Evolutionary conservation across 1,284 basidiomycete genomes (phyloP).

Genomic region (Lentinula novae-zelandiae): DNA sequence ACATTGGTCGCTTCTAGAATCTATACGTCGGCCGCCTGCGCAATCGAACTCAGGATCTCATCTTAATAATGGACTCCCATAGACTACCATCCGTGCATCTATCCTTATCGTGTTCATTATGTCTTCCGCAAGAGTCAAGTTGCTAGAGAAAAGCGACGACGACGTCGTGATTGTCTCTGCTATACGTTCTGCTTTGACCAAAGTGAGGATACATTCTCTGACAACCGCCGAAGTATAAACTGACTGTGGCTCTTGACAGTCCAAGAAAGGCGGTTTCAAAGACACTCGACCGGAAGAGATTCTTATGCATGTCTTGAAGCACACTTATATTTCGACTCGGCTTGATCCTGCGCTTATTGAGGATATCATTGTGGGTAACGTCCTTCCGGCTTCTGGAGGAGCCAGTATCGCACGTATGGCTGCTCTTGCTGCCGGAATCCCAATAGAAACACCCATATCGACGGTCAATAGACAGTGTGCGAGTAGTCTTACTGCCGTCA

Average conservation of each 20-base stretch:
- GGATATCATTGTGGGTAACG: constrained; percentile 91
- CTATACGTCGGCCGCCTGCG: too few relatives aligned
- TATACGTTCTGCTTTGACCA: constrained; percentile 87
- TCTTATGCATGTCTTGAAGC: constrained; percentile 79
- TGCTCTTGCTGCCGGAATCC: constrained; percentile 88
- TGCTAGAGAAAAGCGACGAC: constrained; percentile 49
- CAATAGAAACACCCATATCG: constrained; percentile 75
- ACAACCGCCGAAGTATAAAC: too few relatives aligned
- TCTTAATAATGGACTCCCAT: not conserved
- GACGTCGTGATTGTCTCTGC: constrained; percentile 92
- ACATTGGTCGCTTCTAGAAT: too few relatives aligned
- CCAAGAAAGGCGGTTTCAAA: constrained; percentile 92
- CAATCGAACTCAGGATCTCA: not conserved
- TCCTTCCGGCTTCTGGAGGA: constrained; percentile 90
- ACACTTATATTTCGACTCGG: constrained; percentile 60
- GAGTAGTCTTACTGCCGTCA: constrained; percentile 85
- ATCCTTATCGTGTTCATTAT: not conserved
- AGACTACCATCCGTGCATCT: not conserved
- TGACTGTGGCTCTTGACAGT: constrained; percentile 19
- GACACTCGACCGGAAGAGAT: constrained; percentile 90
- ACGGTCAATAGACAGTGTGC: constrained; percentile 97
- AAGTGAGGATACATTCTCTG: constrained; percentile 43
- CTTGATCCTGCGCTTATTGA: constrained; percentile 84
- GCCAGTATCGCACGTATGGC: constrained; percentile 94
- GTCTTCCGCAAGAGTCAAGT: constrained; percentile 20